phyloP scores from a whole-genome alignment of 768 basidiomycete species.

The Ramaria rubella region DNA sequence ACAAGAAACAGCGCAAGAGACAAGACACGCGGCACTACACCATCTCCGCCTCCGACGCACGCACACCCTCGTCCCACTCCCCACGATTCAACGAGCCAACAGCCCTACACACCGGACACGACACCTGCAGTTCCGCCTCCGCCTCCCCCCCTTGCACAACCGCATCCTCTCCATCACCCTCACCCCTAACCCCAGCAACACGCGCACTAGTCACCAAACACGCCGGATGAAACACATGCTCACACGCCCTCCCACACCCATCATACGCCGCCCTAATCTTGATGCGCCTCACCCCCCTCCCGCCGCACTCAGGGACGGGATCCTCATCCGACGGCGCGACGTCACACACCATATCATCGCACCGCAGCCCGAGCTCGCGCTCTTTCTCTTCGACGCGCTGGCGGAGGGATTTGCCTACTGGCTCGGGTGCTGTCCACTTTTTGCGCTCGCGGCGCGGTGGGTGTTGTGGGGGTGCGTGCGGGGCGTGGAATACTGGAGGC shows the following conservation, averaged over 20 bases:
- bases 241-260: slow-evolving; percentile 36
- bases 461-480: slow-evolving; percentile 14
- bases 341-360: slow-evolving; percentile 67
- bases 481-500: slow-evolving; percentile 12
- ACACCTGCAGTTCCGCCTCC: slow-evolving; percentile 32
- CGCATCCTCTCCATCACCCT: slow-evolving; percentile 41
- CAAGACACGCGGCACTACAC: neutral
- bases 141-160: slow-evolving; percentile 38
- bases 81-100: slow-evolving; percentile 50
- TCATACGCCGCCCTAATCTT: neutral
- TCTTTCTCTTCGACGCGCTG: slow-evolving; percentile 69
- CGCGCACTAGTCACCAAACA: slow-evolving; percentile 67
- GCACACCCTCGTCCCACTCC: slow-evolving; percentile 54
- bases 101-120: slow-evolving; percentile 65
- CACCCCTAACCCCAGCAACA: slow-evolving; percentile 48
- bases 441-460: slow-evolving; percentile 30
- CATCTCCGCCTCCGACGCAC: neutral
- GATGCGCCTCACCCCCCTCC: slow-evolving; percentile 16
- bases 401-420: slow-evolving; percentile 65
- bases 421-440: slow-evolving; percentile 52
- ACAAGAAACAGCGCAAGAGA: neutral
- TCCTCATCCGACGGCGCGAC: slow-evolving; percentile 72
- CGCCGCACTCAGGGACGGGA: slow-evolving; percentile 34
- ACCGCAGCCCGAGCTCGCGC: slow-evolving; percentile 64
- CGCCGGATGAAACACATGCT: slow-evolving; percentile 63